phyloP scores from a whole-genome alignment of 495 filamentous ascomycete species.

The Cercophora samala region DNA sequence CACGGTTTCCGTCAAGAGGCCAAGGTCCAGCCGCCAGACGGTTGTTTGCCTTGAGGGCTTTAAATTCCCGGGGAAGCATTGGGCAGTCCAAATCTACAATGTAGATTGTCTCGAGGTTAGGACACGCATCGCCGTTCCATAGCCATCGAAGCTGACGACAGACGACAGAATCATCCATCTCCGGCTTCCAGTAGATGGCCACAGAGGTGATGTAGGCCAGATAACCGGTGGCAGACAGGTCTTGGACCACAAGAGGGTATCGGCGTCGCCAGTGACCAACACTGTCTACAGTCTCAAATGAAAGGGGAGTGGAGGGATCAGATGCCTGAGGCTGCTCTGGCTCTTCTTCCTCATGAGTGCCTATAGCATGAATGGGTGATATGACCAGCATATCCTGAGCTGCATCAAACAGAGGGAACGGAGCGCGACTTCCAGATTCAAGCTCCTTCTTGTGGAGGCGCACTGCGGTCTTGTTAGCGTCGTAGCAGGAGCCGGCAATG shows the following conservation, averaged over 20 bases:
- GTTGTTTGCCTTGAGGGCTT: too few relatives aligned
- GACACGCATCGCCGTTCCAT: background rate
- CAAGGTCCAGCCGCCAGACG: too few relatives aligned
- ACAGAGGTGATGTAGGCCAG: background rate
- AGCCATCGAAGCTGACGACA: background rate
- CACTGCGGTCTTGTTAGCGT: background rate
- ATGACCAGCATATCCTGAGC: background rate
- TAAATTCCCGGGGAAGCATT: too few relatives aligned
- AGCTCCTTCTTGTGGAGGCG: background rate
- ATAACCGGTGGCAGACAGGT: background rate
- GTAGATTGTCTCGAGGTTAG: background rate
- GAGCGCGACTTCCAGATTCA: background rate
- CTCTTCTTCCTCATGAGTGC: background rate
- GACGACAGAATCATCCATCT: background rate
- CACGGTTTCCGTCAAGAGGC: too few relatives aligned
- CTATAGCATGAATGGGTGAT: background rate
- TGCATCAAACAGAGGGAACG: background rate
- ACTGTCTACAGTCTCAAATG: background rate
- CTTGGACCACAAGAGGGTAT: background rate
- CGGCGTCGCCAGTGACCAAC: background rate
- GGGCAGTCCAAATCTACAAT: background rate
- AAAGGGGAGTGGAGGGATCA: background rate
- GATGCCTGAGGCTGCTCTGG: background rate
- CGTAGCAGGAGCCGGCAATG: background rate
- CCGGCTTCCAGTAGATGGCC: background rate